These are phyloP conservation scores for Lentinula edodes DNA, from an alignment of 768 basidiomycete species.

Conservation along the genomic window DNA sequence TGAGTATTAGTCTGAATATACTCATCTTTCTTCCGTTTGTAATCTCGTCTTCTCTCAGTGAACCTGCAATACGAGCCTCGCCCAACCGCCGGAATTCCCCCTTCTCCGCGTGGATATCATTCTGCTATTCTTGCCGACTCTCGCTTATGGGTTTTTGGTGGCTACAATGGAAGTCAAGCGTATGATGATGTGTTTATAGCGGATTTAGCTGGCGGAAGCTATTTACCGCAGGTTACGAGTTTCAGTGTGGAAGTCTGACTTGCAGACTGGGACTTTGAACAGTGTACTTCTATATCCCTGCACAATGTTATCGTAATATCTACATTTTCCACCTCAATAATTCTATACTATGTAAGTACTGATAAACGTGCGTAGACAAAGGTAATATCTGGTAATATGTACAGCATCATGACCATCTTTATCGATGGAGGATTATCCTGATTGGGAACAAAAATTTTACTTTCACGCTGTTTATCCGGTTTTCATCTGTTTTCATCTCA, in stretches of 20 bases:
- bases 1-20: background rate
- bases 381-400: too few relatives aligned
- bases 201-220: slow-evolving; percentile 83
- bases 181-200: slow-evolving; percentile 84
- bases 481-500: background rate
- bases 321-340: too few relatives aligned
- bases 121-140: slow-evolving; percentile 77
- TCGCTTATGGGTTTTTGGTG: slow-evolving; percentile 82
- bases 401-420: background rate
- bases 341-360: too few relatives aligned
- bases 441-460: background rate
- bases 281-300: background rate
- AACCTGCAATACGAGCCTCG: slow-evolving; percentile 81
- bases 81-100: slow-evolving; percentile 59
- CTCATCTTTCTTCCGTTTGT: background rate
- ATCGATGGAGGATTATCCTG: background rate
- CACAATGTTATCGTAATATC: too few relatives aligned
- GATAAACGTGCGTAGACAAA: too few relatives aligned
- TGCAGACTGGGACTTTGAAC: background rate
- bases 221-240: slow-evolving; percentile 85
- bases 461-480: background rate
- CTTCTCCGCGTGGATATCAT: slow-evolving; percentile 80
- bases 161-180: slow-evolving; percentile 77
- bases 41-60: slow-evolving; percentile 38
- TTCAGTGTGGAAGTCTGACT: slow-evolving; percentile 45